Conservation (phyloP, 2,329 filamentous ascomycete genomes). For the Ophiosphaerella narmari region DNA sequence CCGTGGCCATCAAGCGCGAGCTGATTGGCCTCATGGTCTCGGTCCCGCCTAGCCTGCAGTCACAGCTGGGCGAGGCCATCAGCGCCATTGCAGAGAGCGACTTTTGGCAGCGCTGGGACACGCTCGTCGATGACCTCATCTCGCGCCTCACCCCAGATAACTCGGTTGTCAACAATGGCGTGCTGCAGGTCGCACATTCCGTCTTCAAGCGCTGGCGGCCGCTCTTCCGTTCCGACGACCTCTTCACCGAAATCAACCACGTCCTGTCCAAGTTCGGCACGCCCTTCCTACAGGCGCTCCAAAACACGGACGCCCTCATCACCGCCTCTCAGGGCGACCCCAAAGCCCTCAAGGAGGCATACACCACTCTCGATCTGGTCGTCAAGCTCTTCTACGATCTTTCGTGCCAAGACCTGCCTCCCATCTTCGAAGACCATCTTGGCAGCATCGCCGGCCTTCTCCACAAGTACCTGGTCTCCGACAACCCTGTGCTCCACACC, state of each 20-base stretch:
- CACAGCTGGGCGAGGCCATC: conserved; percentile 93
- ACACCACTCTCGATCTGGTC: conserved; percentile 83
- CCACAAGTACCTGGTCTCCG: conserved; percentile 91
- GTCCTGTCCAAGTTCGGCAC: conserved; percentile 83
- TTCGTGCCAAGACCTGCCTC: conserved; percentile 94
- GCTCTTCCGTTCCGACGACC: conserved; percentile 86
- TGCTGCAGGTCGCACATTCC: conserved; percentile 95
- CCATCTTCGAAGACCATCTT: conserved; percentile 90
- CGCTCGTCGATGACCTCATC: conserved; percentile 90
- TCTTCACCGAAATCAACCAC: conserved; percentile 96
- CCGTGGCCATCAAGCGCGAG: conserved; percentile 89
- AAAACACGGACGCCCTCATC: conserved; percentile 72
- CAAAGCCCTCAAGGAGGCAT: conserved; percentile 73
- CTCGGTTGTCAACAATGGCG: conserved; percentile 85
- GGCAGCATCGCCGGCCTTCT: conserved; percentile 75
- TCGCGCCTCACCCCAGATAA: conserved; percentile 82
- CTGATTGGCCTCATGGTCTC: conserved; percentile 96
- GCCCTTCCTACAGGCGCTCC: conserved; percentile 80
- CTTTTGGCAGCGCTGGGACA: conserved; percentile 95
- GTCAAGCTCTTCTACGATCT: conserved; percentile 95
- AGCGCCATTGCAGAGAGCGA: conserved; percentile 98
- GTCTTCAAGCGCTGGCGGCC: conserved; percentile 97
- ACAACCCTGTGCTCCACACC: conserved; percentile 79
- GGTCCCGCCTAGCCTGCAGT: conserved; percentile 83
- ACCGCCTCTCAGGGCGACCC: conserved; percentile 77